phyloP scores from a whole-genome alignment of 768 basidiomycete species.

The Mycena floridula region DNA sequence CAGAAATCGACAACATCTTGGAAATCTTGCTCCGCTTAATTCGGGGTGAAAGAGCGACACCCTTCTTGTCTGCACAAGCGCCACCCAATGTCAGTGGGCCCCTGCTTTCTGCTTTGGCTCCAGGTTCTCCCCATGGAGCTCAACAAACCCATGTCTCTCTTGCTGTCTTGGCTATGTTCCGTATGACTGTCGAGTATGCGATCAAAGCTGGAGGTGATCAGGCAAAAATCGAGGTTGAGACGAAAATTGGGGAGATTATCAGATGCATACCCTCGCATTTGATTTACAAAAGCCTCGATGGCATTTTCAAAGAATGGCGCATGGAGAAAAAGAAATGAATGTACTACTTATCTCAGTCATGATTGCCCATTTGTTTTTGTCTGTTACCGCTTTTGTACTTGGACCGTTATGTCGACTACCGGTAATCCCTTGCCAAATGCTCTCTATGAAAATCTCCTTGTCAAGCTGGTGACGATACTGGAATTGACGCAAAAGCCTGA shows the following conservation, averaged over 20 bases:
- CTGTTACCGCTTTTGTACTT: no score
- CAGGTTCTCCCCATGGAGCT: conserved; percentile 73
- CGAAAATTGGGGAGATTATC: conserved; percentile 82
- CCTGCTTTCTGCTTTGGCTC: conserved; percentile 60
- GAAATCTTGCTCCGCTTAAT: conserved; percentile 92
- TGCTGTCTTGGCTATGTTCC: conserved; percentile 87
- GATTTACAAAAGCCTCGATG: conserved; percentile 88
- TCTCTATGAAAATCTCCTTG: conserved; percentile 51
- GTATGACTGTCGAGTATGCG: conserved; percentile 79
- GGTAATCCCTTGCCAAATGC: no score
- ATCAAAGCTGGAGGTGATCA: conserved; percentile 59
- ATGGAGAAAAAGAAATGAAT: conserved; percentile 71
- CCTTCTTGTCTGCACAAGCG: conserved; percentile 48
- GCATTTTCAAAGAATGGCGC: conserved; percentile 91
- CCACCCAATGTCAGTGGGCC: conserved; percentile 58
- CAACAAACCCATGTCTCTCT: conserved; percentile 95
- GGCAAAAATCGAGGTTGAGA: conserved; percentile 68
- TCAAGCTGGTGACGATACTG: conserved; percentile 55
- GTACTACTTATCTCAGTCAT: no score
- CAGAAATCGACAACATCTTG: conserved; percentile 80
- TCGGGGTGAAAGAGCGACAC: conserved; percentile 78
- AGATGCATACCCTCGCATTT: conserved; percentile 82
- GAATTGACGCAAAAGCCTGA: conserved; percentile 54
- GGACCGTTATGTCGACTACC: no score
- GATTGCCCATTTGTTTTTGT: no score